Evolutionary conservation across 2,329 filamentous ascomycete species (phyloP).

Genomic region (Fusarium zealandicum): DNA sequence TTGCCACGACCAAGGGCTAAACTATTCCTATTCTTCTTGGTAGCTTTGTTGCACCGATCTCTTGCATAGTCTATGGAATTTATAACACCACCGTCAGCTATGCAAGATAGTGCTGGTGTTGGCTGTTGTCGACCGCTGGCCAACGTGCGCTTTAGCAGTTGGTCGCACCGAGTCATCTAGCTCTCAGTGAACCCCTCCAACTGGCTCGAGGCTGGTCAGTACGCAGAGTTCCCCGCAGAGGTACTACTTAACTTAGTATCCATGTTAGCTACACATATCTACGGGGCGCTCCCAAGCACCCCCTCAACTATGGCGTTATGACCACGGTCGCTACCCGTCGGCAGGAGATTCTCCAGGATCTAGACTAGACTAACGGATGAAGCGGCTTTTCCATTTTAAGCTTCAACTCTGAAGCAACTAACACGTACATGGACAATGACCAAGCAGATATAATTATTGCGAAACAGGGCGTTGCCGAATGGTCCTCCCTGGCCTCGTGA

Average conservation of each 20-base stretch:
- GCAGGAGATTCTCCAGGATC: conserved; percentile 49
- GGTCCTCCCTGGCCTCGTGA: conserved; percentile 43
- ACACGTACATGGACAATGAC: conserved; percentile 49
- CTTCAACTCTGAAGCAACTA: conserved; percentile 49
- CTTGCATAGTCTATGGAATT: conserved; percentile 41
- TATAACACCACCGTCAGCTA: conserved; percentile 33
- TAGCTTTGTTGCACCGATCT: conserved; percentile 47
- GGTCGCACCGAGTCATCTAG: conserved; percentile 45
- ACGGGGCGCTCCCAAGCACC: conserved; percentile 51
- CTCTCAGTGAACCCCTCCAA: conserved; percentile 42
- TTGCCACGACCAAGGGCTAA: conserved; percentile 47
- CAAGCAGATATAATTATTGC: conserved; percentile 52
- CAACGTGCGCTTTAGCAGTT: conserved; percentile 53
- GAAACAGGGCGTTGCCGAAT: neutral
- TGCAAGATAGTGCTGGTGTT: conserved; percentile 56
- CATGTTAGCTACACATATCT: conserved; percentile 51
- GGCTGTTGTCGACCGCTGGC: conserved; percentile 51
- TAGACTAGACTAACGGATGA: conserved; percentile 55
- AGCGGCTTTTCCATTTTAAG: conserved; percentile 56
- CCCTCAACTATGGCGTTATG: conserved; percentile 57
- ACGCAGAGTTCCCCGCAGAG: conserved; percentile 49
- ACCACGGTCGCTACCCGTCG: conserved; percentile 53
- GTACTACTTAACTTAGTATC: no score
- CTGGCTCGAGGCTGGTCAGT: conserved; percentile 49
- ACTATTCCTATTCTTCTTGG: conserved; percentile 47